phyloP scores from a whole-genome alignment of 352 stramenopile species.

The Pythium pyrilobum region DNA sequence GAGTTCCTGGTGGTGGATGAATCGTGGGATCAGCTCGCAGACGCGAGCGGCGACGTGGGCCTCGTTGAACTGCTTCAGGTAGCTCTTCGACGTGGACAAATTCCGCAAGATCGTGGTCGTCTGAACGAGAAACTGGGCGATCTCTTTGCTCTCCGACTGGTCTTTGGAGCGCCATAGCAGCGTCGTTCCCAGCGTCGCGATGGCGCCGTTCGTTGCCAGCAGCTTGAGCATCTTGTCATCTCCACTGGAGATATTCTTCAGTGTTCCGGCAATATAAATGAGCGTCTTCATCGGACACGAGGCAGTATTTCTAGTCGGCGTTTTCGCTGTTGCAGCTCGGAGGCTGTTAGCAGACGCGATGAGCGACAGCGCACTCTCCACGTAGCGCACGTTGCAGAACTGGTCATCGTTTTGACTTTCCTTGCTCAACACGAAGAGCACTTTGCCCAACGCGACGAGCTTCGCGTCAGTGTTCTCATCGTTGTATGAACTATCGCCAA shows the following conservation, averaged over 20 bases:
- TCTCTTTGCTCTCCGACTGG: slow-evolving; percentile 31
- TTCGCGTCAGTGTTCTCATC: neutral
- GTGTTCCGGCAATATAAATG: slow-evolving; percentile 60
- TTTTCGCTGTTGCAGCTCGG: neutral
- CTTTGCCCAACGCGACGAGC: slow-evolving; percentile 42
- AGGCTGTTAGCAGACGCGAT: slow-evolving; percentile 22
- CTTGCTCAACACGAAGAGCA: slow-evolving; percentile 72
- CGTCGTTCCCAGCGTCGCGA: slow-evolving; percentile 45
- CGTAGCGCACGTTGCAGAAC: slow-evolving; percentile 63
- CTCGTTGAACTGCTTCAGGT: slow-evolving; percentile 70
- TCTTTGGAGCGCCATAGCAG: slow-evolving; percentile 36
- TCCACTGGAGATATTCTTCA: slow-evolving; percentile 70
- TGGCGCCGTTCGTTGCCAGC: slow-evolving; percentile 56
- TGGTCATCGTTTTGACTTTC: slow-evolving; percentile 49
- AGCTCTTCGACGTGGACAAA: slow-evolving; percentile 47
- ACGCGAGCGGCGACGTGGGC: slow-evolving; percentile 39
- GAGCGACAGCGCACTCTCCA: slow-evolving; percentile 47
- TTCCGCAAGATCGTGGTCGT: slow-evolving; percentile 63
- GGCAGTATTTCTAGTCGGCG: neutral
- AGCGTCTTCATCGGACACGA: slow-evolving; percentile 35
- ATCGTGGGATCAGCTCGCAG: slow-evolving; percentile 36
- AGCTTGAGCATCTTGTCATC: slow-evolving; percentile 56
- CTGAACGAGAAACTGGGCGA: slow-evolving; percentile 70
- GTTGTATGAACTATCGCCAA: neutral
- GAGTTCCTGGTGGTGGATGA: slow-evolving; percentile 54